Conservation (phyloP, 441 rosid genomes). For the Mallotus repandus region DNA sequence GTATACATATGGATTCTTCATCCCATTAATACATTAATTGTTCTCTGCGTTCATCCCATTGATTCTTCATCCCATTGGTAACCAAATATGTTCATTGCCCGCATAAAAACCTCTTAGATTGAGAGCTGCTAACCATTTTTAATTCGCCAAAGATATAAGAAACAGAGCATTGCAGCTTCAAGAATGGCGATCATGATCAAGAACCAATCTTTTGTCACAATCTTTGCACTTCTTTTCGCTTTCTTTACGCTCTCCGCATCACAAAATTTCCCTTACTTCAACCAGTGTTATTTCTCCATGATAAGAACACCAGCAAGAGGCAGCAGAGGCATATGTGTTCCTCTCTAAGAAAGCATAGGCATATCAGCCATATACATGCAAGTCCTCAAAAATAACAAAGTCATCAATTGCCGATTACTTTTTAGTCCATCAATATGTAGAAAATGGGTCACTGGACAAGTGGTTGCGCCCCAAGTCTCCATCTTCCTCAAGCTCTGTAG, state of each 20-base stretch:
- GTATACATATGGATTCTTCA: no score
- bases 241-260: not conserved
- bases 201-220: constrained; percentile 25
- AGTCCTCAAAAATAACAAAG: no score
- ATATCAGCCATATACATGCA: no score
- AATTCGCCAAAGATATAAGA: not conserved
- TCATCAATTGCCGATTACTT: constrained; percentile 37
- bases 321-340: constrained; percentile 30
- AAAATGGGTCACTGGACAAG: constrained; percentile 56
- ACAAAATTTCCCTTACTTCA: not conserved
- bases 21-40: no score
- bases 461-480: constrained; percentile 43
- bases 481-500: constrained; percentile 29
- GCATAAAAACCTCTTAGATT: no score
- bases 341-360: constrained; percentile 33
- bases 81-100: no score
- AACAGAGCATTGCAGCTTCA: not conserved
- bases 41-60: no score
- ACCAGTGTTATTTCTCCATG: not conserved
- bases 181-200: constrained; percentile 31
- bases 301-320: not conserved
- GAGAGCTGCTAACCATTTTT: no score
- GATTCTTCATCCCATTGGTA: no score
- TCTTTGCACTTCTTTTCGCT: not conserved
- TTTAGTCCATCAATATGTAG: constrained; percentile 63